Evolutionary conservation across 352 stramenopile genomes (phyloP).

Genomic region (Phytophthora fragariae): DNA sequence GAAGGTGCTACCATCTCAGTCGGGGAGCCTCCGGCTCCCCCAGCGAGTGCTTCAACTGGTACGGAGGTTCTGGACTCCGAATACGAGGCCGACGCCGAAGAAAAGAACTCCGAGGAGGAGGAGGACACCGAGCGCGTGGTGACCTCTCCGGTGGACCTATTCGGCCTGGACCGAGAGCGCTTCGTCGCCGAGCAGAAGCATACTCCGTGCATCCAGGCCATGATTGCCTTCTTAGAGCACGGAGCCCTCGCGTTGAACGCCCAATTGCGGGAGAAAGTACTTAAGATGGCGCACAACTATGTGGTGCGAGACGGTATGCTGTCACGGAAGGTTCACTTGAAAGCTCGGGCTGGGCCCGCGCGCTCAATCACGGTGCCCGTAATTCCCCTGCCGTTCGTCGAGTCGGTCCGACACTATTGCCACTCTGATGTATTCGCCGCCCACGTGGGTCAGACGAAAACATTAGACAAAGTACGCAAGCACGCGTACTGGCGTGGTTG

Average conservation of each 20-base stretch:
- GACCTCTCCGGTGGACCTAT: too few relatives aligned
- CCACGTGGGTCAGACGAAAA: constrained; percentile 5
- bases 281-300: not conserved
- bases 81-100: too few relatives aligned
- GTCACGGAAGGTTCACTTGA: constrained; percentile 3
- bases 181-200: not conserved
- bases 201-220: constrained; percentile 6
- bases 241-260: constrained; percentile 4
- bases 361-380: constrained; percentile 3
- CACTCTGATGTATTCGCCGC: constrained; percentile 13
- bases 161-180: too few relatives aligned
- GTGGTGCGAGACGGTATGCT: not conserved
- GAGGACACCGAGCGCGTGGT: too few relatives aligned
- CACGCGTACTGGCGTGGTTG: not conserved
- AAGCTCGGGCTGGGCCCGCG: not conserved
- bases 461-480: constrained; percentile 2
- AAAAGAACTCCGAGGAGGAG: too few relatives aligned
- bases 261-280: not conserved
- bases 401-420: constrained; percentile 18
- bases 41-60: too few relatives aligned
- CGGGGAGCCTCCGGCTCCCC: too few relatives aligned
- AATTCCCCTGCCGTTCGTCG: constrained; percentile 6
- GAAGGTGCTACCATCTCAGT: too few relatives aligned
- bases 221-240: constrained; percentile 1
- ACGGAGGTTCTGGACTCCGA: too few relatives aligned